Conservation (phyloP, 148 eudicot genomes). For the Suaeda aralocaspica region DNA sequence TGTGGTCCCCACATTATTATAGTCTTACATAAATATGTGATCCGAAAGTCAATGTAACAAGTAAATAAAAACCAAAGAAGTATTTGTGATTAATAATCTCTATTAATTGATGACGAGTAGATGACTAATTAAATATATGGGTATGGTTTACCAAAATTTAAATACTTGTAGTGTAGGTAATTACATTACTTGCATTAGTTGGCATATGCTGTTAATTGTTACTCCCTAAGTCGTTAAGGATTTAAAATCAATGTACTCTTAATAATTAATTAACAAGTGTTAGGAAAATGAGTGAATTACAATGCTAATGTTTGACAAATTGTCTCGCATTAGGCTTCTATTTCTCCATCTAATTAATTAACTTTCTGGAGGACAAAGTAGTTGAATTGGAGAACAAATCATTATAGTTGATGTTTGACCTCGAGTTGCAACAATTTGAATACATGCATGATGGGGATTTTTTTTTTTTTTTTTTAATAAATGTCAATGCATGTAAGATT, state of each 20-base stretch:
- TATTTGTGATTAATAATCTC: too few species aligned
- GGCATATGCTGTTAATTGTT: not conserved
- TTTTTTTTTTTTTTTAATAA: too few species aligned
- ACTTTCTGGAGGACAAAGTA: not conserved
- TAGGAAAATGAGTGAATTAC: not conserved
- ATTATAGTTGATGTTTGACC: not conserved
- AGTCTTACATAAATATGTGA: too few species aligned
- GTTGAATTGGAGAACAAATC: not conserved
- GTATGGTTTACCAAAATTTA: too few species aligned
- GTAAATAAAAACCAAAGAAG: too few species aligned
- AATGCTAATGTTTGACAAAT: constrained; percentile 1
- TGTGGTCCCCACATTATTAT: too few species aligned
- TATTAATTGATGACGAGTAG: too few species aligned
- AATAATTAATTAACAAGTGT: not conserved
- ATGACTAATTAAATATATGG: too few species aligned
- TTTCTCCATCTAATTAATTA: not conserved
- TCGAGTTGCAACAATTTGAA: not conserved
- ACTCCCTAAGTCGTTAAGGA: not conserved
- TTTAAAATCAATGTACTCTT: not conserved
- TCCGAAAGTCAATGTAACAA: too few species aligned
- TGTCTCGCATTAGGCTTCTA: not conserved
- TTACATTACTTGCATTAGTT: constrained; percentile 28
- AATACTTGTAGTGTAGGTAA: too few species aligned
- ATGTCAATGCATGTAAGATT: not conserved
- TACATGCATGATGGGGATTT: too few species aligned